Base-by-base conservation (phyloP, 306 rosid genomes). In the Coriaria nepalensis region DNA sequence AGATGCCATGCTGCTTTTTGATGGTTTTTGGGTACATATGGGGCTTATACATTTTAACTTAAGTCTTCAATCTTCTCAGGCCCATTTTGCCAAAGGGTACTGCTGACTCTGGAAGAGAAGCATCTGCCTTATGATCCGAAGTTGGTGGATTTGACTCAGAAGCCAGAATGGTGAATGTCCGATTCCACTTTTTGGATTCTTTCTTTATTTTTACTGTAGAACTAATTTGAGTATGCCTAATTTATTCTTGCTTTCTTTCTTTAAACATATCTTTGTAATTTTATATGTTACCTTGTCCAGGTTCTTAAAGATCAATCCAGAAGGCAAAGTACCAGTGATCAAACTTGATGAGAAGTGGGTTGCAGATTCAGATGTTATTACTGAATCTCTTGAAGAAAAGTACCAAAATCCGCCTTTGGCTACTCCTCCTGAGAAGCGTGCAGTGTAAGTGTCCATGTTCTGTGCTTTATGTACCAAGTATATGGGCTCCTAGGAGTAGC, bases 41-140 rank as follows among this genome's bases (percentile, higher is more conserved):
- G 37, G 47, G 29, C 44, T 55, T 10, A 9, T 43, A 14, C 10
- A 35, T 43, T 43, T 40, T 48, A 8, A 32, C 6, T 10, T 45
- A 47, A n/a, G 50, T 53, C 6, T 41, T 50, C 34, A 48, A 50
- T 58, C 35, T 58, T 49, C 52, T 35, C 68, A 85, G 95, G 87
- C 63, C 94, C 97, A 37, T 90, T 90, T 65, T 79, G 84, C 60
- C 97, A 90, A 61, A 81, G 94, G 78, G 87, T 90, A 12, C 57
- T 90, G 64, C 72, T 90, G 58, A 84, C 94, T 5, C 64, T 84
- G 60, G 97, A 90, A 69, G 97, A 81, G 61, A 90, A 90, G 50
- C 79, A 73, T 67, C 66, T 90, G 35, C 81, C 95, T 69, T 90
- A 84, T 68, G 95, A 90, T 37, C 39, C 67, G 10, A 84, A 84